Evolutionary conservation across 352 stramenopile species (phyloP).

Genomic region (Elongisporangium undulatum): DNA sequence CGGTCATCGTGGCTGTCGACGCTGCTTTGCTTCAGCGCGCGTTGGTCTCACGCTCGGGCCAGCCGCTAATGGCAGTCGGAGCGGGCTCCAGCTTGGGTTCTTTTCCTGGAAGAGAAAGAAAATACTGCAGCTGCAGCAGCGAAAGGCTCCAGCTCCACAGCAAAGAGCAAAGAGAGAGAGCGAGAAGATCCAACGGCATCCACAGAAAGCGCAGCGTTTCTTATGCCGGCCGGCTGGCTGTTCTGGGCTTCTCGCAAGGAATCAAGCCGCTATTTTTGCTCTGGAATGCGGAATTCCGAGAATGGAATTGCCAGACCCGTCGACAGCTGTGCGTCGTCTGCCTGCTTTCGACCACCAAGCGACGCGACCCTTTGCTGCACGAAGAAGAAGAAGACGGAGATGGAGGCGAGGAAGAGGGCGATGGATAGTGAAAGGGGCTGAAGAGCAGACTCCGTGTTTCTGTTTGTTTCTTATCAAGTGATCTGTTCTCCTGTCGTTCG

Average conservation of each 20-base stretch:
- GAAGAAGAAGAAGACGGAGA: background rate
- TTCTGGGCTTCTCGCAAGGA: background rate
- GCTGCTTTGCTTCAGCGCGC: background rate
- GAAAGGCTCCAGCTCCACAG: background rate
- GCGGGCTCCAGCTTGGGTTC: background rate
- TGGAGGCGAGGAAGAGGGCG: background rate
- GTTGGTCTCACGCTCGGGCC: background rate
- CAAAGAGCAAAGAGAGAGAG: background rate
- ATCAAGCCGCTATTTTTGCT: background rate
- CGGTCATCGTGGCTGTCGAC: conserved; percentile 11
- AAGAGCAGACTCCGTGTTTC: background rate
- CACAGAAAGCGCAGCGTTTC: background rate
- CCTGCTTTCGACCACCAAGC: background rate
- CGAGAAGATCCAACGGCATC: background rate
- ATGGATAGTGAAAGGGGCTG: background rate
- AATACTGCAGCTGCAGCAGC: background rate
- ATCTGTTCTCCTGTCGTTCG: background rate
- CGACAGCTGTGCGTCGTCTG: no score
- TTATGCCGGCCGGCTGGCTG: background rate
- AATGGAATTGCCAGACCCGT: no score
- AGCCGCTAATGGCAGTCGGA: background rate
- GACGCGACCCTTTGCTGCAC: background rate
- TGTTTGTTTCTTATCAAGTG: background rate
- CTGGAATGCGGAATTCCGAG: background rate
- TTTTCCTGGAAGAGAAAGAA: background rate